Evolutionary conservation across 805 yeast species (phyloP).

Genomic region (Isabelozyma pseudorhagii): DNA sequence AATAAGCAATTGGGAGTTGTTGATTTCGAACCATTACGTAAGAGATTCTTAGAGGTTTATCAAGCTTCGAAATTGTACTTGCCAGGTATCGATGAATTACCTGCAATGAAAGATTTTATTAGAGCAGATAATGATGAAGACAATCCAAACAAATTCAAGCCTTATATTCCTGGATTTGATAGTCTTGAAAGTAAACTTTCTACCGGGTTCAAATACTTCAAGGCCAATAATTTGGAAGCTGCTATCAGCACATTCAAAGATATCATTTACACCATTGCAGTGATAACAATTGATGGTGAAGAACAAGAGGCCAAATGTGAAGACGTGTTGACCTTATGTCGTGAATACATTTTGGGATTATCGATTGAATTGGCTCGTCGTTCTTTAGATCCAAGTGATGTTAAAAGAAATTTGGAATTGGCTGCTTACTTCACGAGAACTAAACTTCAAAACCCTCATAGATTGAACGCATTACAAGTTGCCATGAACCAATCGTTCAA

Average conservation of each 20-base stretch:
- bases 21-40: constrained; percentile 82
- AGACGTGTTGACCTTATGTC: constrained; percentile 69
- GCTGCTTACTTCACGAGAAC: constrained; percentile 95
- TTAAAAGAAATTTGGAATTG: constrained; percentile 85
- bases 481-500: constrained; percentile 94
- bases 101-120: constrained; percentile 65
- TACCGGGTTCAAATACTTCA: constrained; percentile 79
- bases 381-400: constrained; percentile 62
- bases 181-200: constrained; percentile 57
- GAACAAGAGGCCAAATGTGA: constrained; percentile 76
- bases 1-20: constrained; percentile 86
- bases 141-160: constrained; percentile 45
- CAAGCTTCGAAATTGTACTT: constrained; percentile 73
- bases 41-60: constrained; percentile 80
- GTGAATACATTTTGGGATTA: constrained; percentile 88
- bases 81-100: constrained; percentile 71
- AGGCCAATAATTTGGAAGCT: constrained; percentile 74
- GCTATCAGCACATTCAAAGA: constrained; percentile 80
- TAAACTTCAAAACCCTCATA: constrained; percentile 77
- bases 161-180: constrained; percentile 74
- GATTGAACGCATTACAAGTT: constrained; percentile 84
- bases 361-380: constrained; percentile 91
- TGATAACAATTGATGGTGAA: constrained; percentile 65
- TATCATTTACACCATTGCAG: constrained; percentile 70
- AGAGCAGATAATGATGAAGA: constrained; percentile 63